These are phyloP conservation scores for Cryphonectria carpinicola DNA, from an alignment of 2,329 filamentous ascomycete genomes.

Conservation along the genomic window DNA sequence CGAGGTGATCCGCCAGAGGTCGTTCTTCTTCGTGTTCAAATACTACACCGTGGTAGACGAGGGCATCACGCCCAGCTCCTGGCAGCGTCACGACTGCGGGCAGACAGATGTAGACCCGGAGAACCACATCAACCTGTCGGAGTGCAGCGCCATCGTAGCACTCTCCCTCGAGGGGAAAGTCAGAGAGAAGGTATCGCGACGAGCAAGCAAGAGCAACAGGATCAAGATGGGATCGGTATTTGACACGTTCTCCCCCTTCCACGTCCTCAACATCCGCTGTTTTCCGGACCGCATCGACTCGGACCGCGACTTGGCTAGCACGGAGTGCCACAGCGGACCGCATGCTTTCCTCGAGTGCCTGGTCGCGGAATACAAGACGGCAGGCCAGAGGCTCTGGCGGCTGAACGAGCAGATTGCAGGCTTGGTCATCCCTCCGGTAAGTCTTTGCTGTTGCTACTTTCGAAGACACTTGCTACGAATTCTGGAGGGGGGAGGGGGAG, in stretches of 20 bases:
- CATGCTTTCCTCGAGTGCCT: slow-evolving; percentile 65
- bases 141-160: slow-evolving; percentile 63
- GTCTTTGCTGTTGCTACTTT: slow-evolving; percentile 3
- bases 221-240: slow-evolving; percentile 56
- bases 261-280: slow-evolving; percentile 61
- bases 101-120: slow-evolving; percentile 42
- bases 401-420: slow-evolving; percentile 61
- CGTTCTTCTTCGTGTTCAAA: slow-evolving; percentile 67
- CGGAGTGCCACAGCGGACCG: slow-evolving; percentile 60
- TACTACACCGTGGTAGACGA: slow-evolving; percentile 65
- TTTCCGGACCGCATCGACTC: slow-evolving; percentile 63
- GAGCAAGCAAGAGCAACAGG: slow-evolving; percentile 49
- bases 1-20: slow-evolving; percentile 53
- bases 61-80: slow-evolving; percentile 59
- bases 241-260: slow-evolving; percentile 64
- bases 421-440: slow-evolving; percentile 60
- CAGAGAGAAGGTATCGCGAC: slow-evolving; percentile 53
- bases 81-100: slow-evolving; percentile 60
- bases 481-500: too few species aligned
- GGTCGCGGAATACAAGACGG: slow-evolving; percentile 63
- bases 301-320: slow-evolving; percentile 56
- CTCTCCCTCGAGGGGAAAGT: slow-evolving; percentile 59
- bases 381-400: slow-evolving; percentile 59
- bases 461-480: not conserved
- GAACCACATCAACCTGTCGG: slow-evolving; percentile 61